Evolutionary conservation across 2,329 filamentous ascomycete genomes (phyloP).

Genomic region (Epichloe coenophiala): DNA sequence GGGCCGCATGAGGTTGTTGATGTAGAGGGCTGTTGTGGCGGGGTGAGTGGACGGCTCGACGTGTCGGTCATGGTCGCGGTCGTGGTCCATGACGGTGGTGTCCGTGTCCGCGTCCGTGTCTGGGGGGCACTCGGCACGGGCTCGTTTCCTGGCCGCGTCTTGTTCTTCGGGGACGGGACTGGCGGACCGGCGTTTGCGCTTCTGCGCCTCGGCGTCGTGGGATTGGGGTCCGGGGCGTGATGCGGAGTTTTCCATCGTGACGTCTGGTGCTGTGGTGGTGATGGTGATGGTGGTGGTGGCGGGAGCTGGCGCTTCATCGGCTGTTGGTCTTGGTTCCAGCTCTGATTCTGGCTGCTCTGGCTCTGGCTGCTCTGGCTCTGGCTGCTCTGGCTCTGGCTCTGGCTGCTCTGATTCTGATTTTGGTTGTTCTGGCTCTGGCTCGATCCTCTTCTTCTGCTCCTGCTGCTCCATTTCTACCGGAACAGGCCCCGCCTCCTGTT

Average conservation of each 20-base stretch:
- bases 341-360: background rate
- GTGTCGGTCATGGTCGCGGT: slow-evolving; percentile 20
- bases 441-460: background rate
- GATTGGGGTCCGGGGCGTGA: background rate
- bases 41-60: slow-evolving; percentile 51
- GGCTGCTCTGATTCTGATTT: background rate
- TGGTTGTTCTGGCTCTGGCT: background rate
- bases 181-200: slow-evolving; percentile 53
- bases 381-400: background rate
- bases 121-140: slow-evolving; percentile 21
- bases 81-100: slow-evolving; percentile 18
- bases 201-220: slow-evolving; percentile 35
- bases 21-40: slow-evolving; percentile 69
- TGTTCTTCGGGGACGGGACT: slow-evolving; percentile 44
- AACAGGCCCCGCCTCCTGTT: background rate
- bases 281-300: background rate
- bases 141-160: slow-evolving; percentile 41
- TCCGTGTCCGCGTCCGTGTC: background rate
- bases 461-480: background rate
- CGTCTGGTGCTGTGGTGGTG: background rate
- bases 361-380: background rate
- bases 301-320: background rate
- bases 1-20: slow-evolving; percentile 81
- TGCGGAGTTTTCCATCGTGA: background rate
- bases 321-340: background rate